Evolutionary conservation across 2,329 filamentous ascomycete species (phyloP).

Genomic region (Cercospora canescens): DNA sequence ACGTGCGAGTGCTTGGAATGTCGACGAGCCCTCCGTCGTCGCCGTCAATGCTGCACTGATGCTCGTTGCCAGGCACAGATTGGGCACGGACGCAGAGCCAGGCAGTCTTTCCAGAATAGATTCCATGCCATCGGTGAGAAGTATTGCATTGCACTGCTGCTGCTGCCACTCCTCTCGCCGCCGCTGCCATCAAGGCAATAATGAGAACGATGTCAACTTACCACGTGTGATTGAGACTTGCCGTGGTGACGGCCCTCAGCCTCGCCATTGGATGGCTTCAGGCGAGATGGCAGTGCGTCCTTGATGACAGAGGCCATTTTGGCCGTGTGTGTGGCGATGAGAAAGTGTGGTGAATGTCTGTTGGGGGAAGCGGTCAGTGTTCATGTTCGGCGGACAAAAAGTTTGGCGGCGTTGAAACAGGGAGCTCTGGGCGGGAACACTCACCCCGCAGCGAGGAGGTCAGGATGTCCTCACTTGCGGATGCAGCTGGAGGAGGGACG

Average conservation of each 20-base stretch:
- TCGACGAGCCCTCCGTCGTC: neutral
- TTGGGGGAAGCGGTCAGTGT: conserved; percentile 16
- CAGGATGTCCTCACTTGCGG: neutral
- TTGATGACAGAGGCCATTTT: conserved; percentile 57
- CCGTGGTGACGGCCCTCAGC: conserved; percentile 66
- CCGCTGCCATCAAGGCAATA: conserved; percentile 10
- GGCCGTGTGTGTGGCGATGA: conserved; percentile 15
- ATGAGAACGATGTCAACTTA: conserved; percentile 50
- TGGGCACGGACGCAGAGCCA: neutral
- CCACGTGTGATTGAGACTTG: conserved; percentile 84
- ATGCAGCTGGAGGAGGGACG: neutral
- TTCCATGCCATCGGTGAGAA: neutral
- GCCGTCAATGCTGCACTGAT: neutral
- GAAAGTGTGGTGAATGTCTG: conserved; percentile 7
- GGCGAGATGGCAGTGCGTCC: conserved; percentile 78
- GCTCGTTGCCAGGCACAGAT: neutral
- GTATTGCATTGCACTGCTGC: neutral
- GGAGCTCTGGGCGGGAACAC: conserved; percentile 4
- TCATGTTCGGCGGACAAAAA: conserved; percentile 10
- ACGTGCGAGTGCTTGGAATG: neutral
- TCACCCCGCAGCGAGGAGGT: conserved; percentile 10
- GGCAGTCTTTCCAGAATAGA: neutral
- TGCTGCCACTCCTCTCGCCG: neutral
- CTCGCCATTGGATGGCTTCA: conserved; percentile 62
- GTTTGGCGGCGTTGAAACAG: conserved; percentile 7